Evolutionary conservation across 306 rosid species (phyloP), one percentile per base, ranked within the genome.

Genomic region (Dalbergia cochinchinensis): DNA sequence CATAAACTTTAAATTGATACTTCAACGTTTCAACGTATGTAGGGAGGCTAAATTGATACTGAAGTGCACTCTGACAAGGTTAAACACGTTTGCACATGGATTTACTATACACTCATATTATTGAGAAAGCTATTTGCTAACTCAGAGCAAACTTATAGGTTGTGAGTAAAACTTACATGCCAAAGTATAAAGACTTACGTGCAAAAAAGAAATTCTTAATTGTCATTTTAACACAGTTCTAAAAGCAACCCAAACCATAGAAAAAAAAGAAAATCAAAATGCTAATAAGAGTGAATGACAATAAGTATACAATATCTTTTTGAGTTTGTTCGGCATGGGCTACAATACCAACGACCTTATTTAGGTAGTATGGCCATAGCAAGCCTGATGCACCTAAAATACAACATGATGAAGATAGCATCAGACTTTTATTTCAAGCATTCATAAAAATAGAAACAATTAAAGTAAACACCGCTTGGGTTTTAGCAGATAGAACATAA

Each of bases 331-430:
- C 82, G 81, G 83, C 94, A 90, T 34, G 92, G 92, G 73, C 94
- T 85, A 85, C 94, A 90, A 79, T 69, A 83, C 94, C 94, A 88
- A 57, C 13, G 65, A 39, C 87, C 89, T 78, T 84, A 85, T 71
- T 87, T 90, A 34, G 94, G 94, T 65, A 83, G 42, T 83, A 83
- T 82, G 44, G 89, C 94, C 94, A 77, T 88, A 88, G 85, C 94
- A 88, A 53, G 92, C 94, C 72, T 86, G 94, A 74, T 87, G 94
- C 53, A 90, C 94, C 94, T 90, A 73, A 69, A 55, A 66, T 72
- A 79, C 78, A 81, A 65, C 31, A 81, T 22, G 63, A 53, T 11
- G 26, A 58, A 50, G 44, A 63, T 13, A 78, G 41, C 35, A 67
- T 81, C 75, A 69, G 57, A 8, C 19, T 57, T 76, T 18, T 20